Evolutionary conservation across 2,329 filamentous ascomycete species (phyloP), one percentile per base, ranked within the genome.

Genomic region (Colletotrichum falcatum): DNA sequence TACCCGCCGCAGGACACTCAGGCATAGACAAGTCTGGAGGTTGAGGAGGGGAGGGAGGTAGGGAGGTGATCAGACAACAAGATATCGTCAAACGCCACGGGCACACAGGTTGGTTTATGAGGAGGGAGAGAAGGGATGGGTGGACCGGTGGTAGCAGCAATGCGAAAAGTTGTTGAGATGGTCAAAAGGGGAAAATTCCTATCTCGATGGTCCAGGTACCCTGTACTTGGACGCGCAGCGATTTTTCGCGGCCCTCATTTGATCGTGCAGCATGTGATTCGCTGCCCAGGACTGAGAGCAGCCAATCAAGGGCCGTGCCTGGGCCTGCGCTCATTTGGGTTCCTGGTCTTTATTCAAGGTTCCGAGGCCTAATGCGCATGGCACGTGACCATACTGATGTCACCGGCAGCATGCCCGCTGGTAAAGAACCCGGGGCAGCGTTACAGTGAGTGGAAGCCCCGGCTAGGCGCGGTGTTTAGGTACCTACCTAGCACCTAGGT

Each of bases 101-200:
- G 44, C 59, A 71, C 65, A 71, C 64, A 59, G 68, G 46, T 48
- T 49, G 58, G 46, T 62, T 71, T 71, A 71, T 71, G 68, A 68
- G 64, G 73, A 72, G 67, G 66, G 65, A 65, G 70, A 72, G 63
- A 64, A 66, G 48, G 59, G 46, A 61, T 44, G 51, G 64, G 65
- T 65, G 63, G 58, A 48, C 51, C 53, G 59, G 56, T 53, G 61
- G 48, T 56, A 42, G 61, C 48, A 60, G 62, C 61, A 59, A 66
- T 54, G 73, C 70, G 55, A 73, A 74, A 73, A 73, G 71, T 73
- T 74, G 70, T 66, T 66, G 66, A 70, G 58, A 62, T 72, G 63
- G 66, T 70, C 70, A 69, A 74, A 75, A 73, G 68, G 74, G 73
- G 74, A 72, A 73, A 74, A 71, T 73, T 74, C 67, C 70, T 55